Evolutionary conservation across 2,329 filamentous ascomycete genomes (phyloP), one percentile per base, ranked within the genome.

Genomic region (Allantophomopsis cytisporea): DNA sequence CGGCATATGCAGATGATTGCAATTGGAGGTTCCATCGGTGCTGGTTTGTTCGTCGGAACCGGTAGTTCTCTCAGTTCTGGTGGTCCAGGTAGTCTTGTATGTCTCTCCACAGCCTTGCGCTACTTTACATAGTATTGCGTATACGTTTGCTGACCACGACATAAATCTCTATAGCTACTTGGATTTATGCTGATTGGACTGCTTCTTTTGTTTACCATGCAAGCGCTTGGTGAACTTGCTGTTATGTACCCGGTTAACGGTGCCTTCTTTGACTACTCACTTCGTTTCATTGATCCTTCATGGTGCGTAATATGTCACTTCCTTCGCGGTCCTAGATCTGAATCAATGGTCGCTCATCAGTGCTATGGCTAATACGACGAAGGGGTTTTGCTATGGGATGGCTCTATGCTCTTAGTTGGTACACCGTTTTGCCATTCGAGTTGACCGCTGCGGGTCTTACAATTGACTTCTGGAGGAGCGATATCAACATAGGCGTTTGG

Each of bases 201-300:
- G 11, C 23, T 37, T 14, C 18, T 37, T n/a, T 37, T 38, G 13
- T 42, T 39, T 17, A 42, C 39, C 59, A 85, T 86, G 77, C 65
- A 68, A 37, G 37, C 43, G 10, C 34, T 45, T 2, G 87, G 87
- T 46, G 87, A 95, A 59, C 73, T 95, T 58, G 83, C 86, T 17
- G 85, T 94, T 23, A 64, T 86, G 13, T 94, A 87, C 50, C 87
- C 87, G 3, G 80, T 94, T 21, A 83, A 86, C 14, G 88, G 87
- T 41, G 89, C 85, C 10, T 94, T 94, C 54, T 83, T 84, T 2
- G 78, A 84, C 8, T 94, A 86, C 62, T 88, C 86, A n/a, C 93
- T 85, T 18, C 76, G 87, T 13, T 94, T 94, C 53, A 61, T 94
- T 12, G 86, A 94, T 52, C 87, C 87, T 1, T 86, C 86, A 0